Percentiles rank a stretch among this genome's conserved stretches.
Evolutionary conservation across 2,329 filamentous ascomycete genomes (phyloP).

Genomic region (Colletotrichum phormii): DNA sequence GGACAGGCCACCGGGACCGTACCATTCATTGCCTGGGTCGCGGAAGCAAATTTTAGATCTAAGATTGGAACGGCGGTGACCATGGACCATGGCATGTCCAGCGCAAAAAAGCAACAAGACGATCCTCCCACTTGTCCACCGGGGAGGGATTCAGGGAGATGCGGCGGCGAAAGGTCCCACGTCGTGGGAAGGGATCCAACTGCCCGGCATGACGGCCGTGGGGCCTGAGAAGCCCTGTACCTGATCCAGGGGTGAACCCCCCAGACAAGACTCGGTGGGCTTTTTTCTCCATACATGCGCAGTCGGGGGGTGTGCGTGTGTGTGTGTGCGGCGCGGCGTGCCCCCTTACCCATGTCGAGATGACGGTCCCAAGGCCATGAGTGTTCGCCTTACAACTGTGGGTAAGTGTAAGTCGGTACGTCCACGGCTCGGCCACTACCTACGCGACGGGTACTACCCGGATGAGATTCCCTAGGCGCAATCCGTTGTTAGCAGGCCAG

Average conservation of each 20-base stretch:
- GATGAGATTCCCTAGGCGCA: slow-evolving; percentile 9
- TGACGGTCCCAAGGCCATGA: slow-evolving; percentile 25
- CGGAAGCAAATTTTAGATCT: slow-evolving; percentile 37
- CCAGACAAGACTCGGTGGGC: slow-evolving; percentile 22
- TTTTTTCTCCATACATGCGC: slow-evolving; percentile 18
- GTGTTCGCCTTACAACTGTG: slow-evolving; percentile 30
- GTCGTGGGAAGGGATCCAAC: slow-evolving; percentile 35
- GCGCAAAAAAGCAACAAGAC: slow-evolving; percentile 38
- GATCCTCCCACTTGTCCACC: slow-evolving; percentile 38
- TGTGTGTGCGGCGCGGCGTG: neutral
- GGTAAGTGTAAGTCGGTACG: slow-evolving; percentile 6
- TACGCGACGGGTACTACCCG: slow-evolving; percentile 16
- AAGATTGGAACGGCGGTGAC: slow-evolving; percentile 41
- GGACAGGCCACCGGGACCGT: slow-evolving; percentile 38
- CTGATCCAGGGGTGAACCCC: slow-evolving; percentile 35
- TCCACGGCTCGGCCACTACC: slow-evolving; percentile 12
- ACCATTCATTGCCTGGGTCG: slow-evolving; percentile 33
- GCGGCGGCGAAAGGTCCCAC: slow-evolving; percentile 37
- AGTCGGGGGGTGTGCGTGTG: slow-evolving; percentile 5
- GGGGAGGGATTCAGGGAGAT: slow-evolving; percentile 37
- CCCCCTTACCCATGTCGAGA: slow-evolving; percentile 18
- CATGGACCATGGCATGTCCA: slow-evolving; percentile 37
- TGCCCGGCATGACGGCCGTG: slow-evolving; percentile 39
- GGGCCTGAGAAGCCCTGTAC: slow-evolving; percentile 35
- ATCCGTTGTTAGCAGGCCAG: neutral